Base-by-base conservation (phyloP, 164 flowering plant species). In the Annona cherimola region DNA sequence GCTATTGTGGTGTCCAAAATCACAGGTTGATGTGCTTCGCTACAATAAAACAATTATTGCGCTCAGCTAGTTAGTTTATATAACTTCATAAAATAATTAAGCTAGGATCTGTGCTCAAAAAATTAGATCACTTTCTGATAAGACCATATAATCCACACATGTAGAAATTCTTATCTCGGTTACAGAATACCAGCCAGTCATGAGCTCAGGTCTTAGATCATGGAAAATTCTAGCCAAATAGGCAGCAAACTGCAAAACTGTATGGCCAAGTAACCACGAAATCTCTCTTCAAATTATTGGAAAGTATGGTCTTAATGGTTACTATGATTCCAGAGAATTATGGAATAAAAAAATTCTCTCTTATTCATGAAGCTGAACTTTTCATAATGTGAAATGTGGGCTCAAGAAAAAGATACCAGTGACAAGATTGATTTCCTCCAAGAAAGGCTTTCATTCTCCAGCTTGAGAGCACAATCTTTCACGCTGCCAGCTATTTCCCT, bases 391-490 rank as follows among this genome's bases (percentile, higher is more conserved):
- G 45, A 57, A 66, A 12, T 45, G 66, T 57, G 66, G 45, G 4
- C 63, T 26, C 4, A 65, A 39, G 18, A 66, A 61, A 61, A 69
- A 26, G 68, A 57, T 90, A 94, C 99, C 93, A 88, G 74, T 63
- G 91, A 89, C 44, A 81, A 73, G 40, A 77, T 71, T 76, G 82
- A 84, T 77, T 87, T 86, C 76, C 84, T 88, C 99, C 97, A 86
- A 61, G 86, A 84, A 50, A 82, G 73, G 82, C 93, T 86, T 79
- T 91, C 96, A 62, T 67, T 86, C 81, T 92, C 94, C 87, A 93
- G 81, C 82, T 81, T 90, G 67, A 62, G 20, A 1, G 81, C 84
- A 82, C 82, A 91, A 26, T 86, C 83, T 74, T 86, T 78, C 18
- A 90, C 86, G 64, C 89, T 84, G 73, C 74, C 74, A 73, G 88